These are phyloP conservation scores for Capronia americana DNA, from an alignment of 2,329 filamentous ascomycete genomes.

Conservation along the genomic window DNA sequence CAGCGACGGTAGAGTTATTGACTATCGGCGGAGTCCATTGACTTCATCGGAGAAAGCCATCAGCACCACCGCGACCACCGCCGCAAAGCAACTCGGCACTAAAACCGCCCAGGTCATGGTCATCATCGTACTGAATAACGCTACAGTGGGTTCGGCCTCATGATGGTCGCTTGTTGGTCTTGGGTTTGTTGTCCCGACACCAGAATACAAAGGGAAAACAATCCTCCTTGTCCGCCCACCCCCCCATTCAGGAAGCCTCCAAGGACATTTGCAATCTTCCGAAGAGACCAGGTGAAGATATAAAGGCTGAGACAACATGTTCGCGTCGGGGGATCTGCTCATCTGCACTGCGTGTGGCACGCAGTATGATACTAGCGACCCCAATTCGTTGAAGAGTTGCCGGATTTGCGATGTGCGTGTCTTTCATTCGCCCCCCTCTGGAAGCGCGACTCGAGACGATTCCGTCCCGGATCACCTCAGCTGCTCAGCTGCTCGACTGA, in stretches of 20 bases:
- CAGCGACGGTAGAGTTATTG: not conserved
- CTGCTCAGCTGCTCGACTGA: not conserved
- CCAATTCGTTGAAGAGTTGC: not conserved
- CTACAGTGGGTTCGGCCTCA: not conserved
- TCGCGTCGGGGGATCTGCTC: not conserved
- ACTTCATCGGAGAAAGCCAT: not conserved
- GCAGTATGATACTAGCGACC: not conserved
- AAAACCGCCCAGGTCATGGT: not conserved
- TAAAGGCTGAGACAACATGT: not conserved
- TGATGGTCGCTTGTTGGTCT: too few species aligned
- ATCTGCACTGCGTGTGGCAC: conserved; percentile 1
- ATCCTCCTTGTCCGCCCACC: not conserved
- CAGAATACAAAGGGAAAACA: not conserved
- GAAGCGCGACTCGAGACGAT: not conserved
- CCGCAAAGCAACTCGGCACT: not conserved
- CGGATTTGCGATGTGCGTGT: conserved; percentile 1
- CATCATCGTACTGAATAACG: not conserved
- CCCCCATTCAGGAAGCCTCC: not conserved
- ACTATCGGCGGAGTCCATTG: not conserved
- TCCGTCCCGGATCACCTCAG: too few species aligned
- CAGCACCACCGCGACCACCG: not conserved
- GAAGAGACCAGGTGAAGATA: too few species aligned
- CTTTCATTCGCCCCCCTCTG: not conserved
- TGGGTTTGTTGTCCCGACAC: not conserved
- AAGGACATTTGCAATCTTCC: not conserved